phyloP scores from a whole-genome alignment of 371 early-diverging fungal species.

The Lichtheimia ramosa region DNA sequence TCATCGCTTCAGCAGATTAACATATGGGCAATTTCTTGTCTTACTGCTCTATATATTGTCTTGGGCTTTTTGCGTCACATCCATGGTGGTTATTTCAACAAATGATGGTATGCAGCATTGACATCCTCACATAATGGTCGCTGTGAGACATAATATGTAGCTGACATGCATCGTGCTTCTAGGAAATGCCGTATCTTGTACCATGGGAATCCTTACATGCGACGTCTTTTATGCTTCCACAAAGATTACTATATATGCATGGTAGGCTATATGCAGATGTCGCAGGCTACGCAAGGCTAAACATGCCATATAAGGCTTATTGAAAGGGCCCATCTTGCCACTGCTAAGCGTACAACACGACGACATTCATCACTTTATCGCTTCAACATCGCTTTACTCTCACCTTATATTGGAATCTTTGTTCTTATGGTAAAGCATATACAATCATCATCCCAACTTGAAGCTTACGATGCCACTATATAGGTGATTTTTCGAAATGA shows the following conservation, averaged over 20 bases:
- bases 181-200: constrained; percentile 26
- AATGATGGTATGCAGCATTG: constrained; percentile 16
- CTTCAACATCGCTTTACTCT: constrained; percentile 24
- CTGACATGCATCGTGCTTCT: background rate
- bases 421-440: constrained; percentile 38
- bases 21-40: constrained; percentile 18
- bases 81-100: constrained; percentile 18
- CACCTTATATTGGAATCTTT: constrained; percentile 48
- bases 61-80: constrained; percentile 21
- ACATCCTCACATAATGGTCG: background rate
- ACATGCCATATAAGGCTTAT: constrained; percentile 18
- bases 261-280: constrained; percentile 10
- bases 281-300: background rate
- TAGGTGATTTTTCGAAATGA: constrained; percentile 48
- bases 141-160: no score
- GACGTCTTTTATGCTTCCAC: constrained; percentile 28
- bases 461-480: no score
- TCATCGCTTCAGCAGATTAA: constrained; percentile 12
- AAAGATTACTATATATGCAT: constrained; percentile 24
- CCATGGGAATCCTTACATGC: constrained; percentile 23
- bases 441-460: background rate
- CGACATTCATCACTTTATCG: constrained; percentile 19
- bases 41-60: constrained; percentile 14
- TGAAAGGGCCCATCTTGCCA: constrained; percentile 27
- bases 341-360: constrained; percentile 15